Evolutionary conservation across 1,284 basidiomycete species (phyloP).

Genomic region (Trichosporon ovoides): DNA sequence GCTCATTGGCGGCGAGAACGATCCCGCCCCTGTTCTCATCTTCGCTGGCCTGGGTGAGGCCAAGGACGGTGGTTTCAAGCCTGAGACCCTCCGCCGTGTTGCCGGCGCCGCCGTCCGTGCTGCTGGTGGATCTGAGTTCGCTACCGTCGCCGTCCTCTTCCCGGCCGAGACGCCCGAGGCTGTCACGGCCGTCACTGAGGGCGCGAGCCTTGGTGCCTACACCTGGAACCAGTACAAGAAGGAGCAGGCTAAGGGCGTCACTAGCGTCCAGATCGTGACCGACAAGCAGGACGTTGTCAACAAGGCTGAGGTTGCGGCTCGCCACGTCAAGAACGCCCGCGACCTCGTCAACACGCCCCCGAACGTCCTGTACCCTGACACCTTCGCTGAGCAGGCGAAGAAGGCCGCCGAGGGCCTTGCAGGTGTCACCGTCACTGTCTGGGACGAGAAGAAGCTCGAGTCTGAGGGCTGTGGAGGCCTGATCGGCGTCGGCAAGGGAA

Average conservation of each 20-base stretch:
- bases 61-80: conserved; percentile 5
- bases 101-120: conserved; percentile 14
- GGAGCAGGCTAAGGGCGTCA: conserved; percentile 12
- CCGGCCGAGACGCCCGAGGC: conserved; percentile 9
- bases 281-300: conserved; percentile 7
- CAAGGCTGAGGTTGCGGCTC: conserved; percentile 12
- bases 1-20: conserved; percentile 9
- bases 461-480: conserved; percentile 12
- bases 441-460: conserved; percentile 17
- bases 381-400: conserved; percentile 12
- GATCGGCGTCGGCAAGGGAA: conserved; percentile 19
- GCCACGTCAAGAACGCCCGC: conserved; percentile 18
- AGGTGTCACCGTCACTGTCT: conserved; percentile 14
- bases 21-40: conserved; percentile 12
- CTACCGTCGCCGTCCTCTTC: conserved; percentile 11
- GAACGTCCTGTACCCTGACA: conserved; percentile 15
- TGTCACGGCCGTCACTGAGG: conserved; percentile 17
- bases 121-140: conserved; percentile 7
- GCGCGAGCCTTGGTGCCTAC: conserved; percentile 18
- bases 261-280: conserved; percentile 10
- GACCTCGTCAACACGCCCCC: conserved; percentile 18
- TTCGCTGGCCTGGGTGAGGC: conserved; percentile 17
- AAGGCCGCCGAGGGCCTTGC: conserved; percentile 6
- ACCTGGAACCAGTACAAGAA: conserved; percentile 22
- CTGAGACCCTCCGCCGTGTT: conserved; percentile 15